These are phyloP conservation scores for Ceratorhiza oryzae-sativae DNA, from an alignment of 1,284 basidiomycete genomes.

Conservation along the genomic window DNA sequence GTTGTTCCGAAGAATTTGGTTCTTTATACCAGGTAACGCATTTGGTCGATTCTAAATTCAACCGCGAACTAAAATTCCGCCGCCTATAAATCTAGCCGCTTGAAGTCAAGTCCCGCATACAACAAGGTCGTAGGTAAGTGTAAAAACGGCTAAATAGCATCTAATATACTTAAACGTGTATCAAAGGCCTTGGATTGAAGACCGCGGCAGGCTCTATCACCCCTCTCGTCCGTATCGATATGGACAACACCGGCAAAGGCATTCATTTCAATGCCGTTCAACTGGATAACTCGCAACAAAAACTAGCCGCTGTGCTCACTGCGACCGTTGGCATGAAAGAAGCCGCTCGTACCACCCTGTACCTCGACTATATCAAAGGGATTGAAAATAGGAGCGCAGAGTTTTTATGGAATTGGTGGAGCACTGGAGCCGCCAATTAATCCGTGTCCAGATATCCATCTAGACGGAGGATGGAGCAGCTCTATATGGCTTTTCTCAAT, in stretches of 20 bases:
- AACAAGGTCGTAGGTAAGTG: neutral
- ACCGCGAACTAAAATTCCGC: neutral
- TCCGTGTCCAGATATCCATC: too few species aligned
- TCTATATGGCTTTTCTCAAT: too few species aligned
- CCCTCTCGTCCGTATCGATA: neutral
- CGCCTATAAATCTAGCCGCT: neutral
- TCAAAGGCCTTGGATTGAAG: neutral
- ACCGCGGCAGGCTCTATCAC: neutral
- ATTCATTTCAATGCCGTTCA: neutral
- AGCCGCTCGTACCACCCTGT: neutral
- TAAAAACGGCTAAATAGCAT: too few species aligned
- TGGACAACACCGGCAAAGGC: slow-evolving; percentile 1
- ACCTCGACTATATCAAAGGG: neutral
- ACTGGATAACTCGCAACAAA: neutral
- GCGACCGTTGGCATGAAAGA: neutral
- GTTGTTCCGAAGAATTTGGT: neutral
- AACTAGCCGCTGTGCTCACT: neutral
- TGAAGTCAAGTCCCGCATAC: neutral
- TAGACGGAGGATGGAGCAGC: too few species aligned
- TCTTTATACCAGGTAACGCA: neutral
- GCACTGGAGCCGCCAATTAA: neutral
- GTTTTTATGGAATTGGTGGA: neutral
- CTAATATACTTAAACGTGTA: too few species aligned
- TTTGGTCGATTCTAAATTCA: neutral
- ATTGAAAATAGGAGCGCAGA: neutral